Conservation (phyloP, 192 early-diverging fungal species). For the Coemansia aciculifera region DNA sequence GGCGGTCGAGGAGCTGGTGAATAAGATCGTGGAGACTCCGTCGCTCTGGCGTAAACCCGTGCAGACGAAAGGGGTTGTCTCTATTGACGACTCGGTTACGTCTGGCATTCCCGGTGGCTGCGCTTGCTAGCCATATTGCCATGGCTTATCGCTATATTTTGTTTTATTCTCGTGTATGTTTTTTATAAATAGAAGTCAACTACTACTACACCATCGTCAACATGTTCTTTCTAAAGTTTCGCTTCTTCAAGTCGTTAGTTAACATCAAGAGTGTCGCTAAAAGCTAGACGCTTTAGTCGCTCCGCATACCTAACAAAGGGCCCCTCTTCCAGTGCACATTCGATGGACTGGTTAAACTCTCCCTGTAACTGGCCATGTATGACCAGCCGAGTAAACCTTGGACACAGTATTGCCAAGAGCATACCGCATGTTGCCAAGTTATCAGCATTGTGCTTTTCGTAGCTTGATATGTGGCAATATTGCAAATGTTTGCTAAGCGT, state of each 20-base stretch:
- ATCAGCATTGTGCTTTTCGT: neutral
- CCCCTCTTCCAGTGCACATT: neutral
- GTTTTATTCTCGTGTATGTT: neutral
- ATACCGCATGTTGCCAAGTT: neutral
- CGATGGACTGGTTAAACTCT: neutral
- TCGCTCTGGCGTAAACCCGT: constrained; percentile 62
- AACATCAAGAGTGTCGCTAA: neutral
- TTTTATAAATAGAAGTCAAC: constrained; percentile 1
- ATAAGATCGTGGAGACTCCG: constrained; percentile 77
- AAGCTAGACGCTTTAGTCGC: neutral
- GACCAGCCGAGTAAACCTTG: constrained; percentile 6
- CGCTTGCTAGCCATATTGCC: constrained; percentile 23
- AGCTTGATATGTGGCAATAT: neutral
- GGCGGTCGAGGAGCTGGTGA: constrained; percentile 92
- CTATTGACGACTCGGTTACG: constrained; percentile 45
- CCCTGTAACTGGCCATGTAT: neutral
- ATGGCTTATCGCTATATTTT: neutral
- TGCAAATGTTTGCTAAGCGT: neutral
- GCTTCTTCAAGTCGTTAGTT: neutral
- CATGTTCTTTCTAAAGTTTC: neutral
- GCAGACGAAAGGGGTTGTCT: constrained; percentile 31
- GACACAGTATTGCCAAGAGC: neutral
- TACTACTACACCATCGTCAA: neutral
- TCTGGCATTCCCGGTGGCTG: constrained; percentile 40
- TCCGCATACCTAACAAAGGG: neutral